Conservation (phyloP, 225 moss, liverwort and hornwort species). For the Anthoceros angustus region DNA sequence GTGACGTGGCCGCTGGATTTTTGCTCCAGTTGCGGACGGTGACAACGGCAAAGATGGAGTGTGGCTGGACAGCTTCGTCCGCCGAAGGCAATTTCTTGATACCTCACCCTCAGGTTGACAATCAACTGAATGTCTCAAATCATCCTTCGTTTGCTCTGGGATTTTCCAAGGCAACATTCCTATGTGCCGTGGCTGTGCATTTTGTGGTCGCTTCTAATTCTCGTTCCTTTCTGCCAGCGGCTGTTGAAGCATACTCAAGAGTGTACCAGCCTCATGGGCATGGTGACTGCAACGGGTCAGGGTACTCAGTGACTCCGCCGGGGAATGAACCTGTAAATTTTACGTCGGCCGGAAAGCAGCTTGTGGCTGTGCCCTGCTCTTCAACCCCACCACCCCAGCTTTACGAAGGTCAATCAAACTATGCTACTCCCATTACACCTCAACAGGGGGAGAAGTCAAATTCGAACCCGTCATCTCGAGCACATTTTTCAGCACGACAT, state of each 20-base stretch:
- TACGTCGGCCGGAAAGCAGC: neutral
- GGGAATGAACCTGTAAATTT: neutral
- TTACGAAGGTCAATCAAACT: neutral
- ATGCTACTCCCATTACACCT: neutral
- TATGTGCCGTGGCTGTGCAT: too few relatives aligned
- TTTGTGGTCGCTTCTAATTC: too few relatives aligned
- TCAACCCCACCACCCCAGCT: neutral
- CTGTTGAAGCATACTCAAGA: neutral
- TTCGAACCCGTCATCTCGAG: constrained; percentile 16
- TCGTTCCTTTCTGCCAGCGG: too few relatives aligned
- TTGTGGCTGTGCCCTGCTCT: neutral
- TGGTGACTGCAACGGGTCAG: neutral
- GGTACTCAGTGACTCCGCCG: neutral
- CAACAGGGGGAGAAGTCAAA: constrained; percentile 6
- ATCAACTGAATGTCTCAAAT: too few relatives aligned
- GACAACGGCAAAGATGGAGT: neutral
- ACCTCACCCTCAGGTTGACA: neutral
- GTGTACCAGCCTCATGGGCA: neutral
- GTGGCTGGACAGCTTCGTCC: neutral
- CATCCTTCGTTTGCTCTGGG: neutral
- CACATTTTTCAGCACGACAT: constrained; percentile 22
- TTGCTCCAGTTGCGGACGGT: too few relatives aligned
- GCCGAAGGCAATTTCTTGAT: constrained; percentile 5
- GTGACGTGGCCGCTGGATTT: too few relatives aligned
- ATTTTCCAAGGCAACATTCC: neutral